phyloP scores from a whole-genome alignment of 139 green algal genomes.

The Ettlia oleoabundans region DNA sequence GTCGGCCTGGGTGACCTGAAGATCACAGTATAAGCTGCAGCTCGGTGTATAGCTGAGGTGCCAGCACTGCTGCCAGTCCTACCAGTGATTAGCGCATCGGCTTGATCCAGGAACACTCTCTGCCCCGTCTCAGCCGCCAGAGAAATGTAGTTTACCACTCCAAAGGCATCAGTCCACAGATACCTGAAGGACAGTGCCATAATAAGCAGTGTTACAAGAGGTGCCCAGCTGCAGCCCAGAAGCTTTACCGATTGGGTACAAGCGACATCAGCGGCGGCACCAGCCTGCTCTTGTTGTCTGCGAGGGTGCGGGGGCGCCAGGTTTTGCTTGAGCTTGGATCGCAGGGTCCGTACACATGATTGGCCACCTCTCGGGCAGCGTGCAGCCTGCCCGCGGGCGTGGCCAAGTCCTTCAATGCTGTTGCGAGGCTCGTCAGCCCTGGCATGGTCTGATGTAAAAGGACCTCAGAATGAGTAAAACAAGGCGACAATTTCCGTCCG shows the following conservation, averaged over 20 bases:
- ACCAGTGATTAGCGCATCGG: conserved; percentile 40
- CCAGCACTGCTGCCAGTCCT: no score
- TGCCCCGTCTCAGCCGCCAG: conserved; percentile 45
- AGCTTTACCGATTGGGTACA: no score
- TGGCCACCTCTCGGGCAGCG: not conserved
- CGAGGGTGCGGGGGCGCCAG: conserved; percentile 1
- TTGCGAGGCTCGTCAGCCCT: no score
- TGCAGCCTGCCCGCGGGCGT: not conserved
- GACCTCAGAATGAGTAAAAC: no score
- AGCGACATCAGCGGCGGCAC: not conserved
- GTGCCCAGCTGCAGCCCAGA: no score
- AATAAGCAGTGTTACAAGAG: no score
- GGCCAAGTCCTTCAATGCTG: no score
- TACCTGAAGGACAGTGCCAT: conserved; percentile 11
- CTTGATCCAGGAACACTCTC: conserved; percentile 22
- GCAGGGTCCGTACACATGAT: conserved; percentile 21
- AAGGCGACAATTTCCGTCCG: no score
- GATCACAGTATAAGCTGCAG: no score
- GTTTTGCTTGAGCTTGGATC: not conserved
- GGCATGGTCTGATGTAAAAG: no score
- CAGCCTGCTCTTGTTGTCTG: conserved; percentile 27
- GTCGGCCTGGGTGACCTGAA: no score
- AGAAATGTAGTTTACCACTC: conserved; percentile 56
- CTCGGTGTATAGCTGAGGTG: no score
- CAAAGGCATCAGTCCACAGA: conserved; percentile 59